phyloP scores from a whole-genome alignment of 495 filamentous ascomycete genomes.

The Stereocaulon alpinum region DNA sequence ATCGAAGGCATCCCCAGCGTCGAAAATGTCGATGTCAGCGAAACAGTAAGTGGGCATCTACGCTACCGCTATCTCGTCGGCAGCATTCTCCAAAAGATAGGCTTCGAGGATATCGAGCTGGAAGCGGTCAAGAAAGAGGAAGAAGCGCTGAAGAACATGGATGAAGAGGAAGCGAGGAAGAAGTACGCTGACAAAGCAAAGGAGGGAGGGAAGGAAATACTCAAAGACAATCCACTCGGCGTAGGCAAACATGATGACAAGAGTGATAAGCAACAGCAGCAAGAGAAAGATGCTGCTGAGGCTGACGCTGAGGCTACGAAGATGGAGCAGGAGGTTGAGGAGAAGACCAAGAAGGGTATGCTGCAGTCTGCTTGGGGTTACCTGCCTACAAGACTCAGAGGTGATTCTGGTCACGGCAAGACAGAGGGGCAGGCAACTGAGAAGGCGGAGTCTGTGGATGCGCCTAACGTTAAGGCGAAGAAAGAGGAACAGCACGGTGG shows the following conservation, averaged over 20 bases:
- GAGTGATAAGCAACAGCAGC: conserved; percentile 27
- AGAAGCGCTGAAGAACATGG: conserved; percentile 43
- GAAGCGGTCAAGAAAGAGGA: conserved; percentile 50
- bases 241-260: conserved; percentile 29
- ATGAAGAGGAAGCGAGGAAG: conserved; percentile 38
- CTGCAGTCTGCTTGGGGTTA: conserved; percentile 26
- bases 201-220: conserved; percentile 29
- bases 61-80: conserved; percentile 62
- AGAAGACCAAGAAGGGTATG: conserved; percentile 44
- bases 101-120: conserved; percentile 53
- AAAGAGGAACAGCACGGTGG: neutral
- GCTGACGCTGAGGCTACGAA: conserved; percentile 26
- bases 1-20: conserved; percentile 57
- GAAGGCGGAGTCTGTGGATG: conserved; percentile 9
- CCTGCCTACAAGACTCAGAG: neutral
- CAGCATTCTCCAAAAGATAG: conserved; percentile 55
- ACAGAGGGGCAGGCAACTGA: conserved; percentile 7
- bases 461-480: neutral
- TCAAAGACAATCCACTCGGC: conserved; percentile 25
- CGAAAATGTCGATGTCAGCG: conserved; percentile 65
- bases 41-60: conserved; percentile 61
- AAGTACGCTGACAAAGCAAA: conserved; percentile 17
- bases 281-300: conserved; percentile 14
- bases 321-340: conserved; percentile 35
- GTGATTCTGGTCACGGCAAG: conserved; percentile 10